phyloP scores from a whole-genome alignment of 164 flowering plant species.

The Vitis riparia region DNA sequence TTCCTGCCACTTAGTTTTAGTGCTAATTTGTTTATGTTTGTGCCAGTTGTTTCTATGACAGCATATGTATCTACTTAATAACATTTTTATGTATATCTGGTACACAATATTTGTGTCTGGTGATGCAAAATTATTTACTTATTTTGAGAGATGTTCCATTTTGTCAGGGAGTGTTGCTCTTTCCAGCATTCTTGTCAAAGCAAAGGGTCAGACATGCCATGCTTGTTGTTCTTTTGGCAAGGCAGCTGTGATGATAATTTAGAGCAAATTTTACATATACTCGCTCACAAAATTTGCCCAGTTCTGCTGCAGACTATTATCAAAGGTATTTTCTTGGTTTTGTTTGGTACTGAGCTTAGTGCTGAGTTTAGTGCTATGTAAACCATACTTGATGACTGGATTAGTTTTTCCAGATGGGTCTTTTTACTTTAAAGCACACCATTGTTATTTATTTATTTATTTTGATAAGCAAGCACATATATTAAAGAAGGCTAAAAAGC shows the following conservation, averaged over 20 bases:
- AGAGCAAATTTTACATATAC: slow-evolving; percentile 44
- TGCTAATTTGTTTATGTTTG: too few relatives aligned
- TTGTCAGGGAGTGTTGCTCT: slow-evolving; percentile 70
- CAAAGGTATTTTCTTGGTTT: slow-evolving; percentile 55
- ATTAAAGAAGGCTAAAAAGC: too few relatives aligned
- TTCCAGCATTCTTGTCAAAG: slow-evolving; percentile 34
- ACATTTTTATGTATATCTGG: background rate
- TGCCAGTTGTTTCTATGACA: too few relatives aligned
- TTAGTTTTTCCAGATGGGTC: too few relatives aligned
- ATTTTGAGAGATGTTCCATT: slow-evolving; percentile 7
- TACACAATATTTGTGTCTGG: background rate
- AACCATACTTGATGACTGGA: background rate
- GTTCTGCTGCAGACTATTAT: slow-evolving; percentile 63
- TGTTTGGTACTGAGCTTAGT: background rate
- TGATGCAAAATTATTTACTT: too few relatives aligned
- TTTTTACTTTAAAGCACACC: too few relatives aligned
- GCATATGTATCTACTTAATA: too few relatives aligned
- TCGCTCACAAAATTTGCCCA: slow-evolving; percentile 68
- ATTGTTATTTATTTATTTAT: too few relatives aligned
- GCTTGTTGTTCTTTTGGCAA: slow-evolving; percentile 63
- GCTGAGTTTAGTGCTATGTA: too few relatives aligned
- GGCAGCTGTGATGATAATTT: slow-evolving; percentile 34
- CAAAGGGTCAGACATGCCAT: slow-evolving; percentile 46
- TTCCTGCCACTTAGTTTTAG: too few relatives aligned
- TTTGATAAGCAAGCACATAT: too few relatives aligned